Conservation (phyloP, 1,284 basidiomycete species). For the Leccinum subrobustum region DNA sequence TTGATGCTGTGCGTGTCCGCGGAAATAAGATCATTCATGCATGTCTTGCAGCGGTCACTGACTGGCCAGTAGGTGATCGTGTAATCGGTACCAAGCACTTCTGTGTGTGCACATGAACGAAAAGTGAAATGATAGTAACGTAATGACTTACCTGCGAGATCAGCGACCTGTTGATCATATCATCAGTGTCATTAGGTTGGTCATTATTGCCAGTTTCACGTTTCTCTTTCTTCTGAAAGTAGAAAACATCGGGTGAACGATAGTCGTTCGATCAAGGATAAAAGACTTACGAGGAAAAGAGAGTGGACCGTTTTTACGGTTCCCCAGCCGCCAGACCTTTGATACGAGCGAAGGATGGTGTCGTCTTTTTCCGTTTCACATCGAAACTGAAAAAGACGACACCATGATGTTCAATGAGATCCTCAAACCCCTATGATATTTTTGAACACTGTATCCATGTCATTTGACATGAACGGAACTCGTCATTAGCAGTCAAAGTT, state of each 20-base stretch:
- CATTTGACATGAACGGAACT: background rate
- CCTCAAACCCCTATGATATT: background rate
- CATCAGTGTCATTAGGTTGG: background rate
- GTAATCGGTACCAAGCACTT: no score
- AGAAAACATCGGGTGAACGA: background rate
- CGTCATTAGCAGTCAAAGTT: background rate
- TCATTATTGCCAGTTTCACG: background rate
- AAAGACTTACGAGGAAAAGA: background rate
- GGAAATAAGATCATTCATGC: background rate
- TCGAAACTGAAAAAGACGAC: no score
- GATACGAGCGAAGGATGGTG: background rate
- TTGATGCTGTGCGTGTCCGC: background rate
- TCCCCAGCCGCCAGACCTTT: background rate
- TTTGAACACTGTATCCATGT: background rate
- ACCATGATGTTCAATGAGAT: background rate
- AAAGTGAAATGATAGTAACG: no score
- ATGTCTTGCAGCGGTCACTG: background rate
- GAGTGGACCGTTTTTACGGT: background rate
- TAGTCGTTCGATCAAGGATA: background rate
- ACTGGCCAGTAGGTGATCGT: background rate
- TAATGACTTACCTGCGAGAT: no score
- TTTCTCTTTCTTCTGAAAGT: no score
- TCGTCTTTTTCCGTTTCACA: background rate
- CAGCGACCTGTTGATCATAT: no score
- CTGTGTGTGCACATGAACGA: no score